These are phyloP conservation scores for Phytophthora citricola DNA, from an alignment of 352 stramenopile genomes.

Conservation along the genomic window DNA sequence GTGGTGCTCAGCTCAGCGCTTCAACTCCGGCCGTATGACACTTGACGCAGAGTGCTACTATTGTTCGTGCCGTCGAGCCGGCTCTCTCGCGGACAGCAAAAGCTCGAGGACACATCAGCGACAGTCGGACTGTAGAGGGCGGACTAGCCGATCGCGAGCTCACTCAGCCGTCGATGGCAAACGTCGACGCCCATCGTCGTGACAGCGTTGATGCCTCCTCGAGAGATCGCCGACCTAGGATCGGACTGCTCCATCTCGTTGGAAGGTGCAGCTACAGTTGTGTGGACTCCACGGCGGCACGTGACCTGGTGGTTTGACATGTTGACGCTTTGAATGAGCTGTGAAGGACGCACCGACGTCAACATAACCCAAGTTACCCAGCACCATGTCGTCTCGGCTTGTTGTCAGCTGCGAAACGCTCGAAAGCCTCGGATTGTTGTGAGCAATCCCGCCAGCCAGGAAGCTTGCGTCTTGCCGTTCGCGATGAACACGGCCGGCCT, in stretches of 20 bases:
- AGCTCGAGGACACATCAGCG: slow-evolving; percentile 19
- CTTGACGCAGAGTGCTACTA: slow-evolving; percentile 9
- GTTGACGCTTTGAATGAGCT: neutral
- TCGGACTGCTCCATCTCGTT: slow-evolving; percentile 4
- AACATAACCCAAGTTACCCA: neutral
- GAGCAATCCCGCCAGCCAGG: neutral
- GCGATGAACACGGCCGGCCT: slow-evolving; percentile 13
- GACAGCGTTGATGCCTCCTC: slow-evolving; percentile 16
- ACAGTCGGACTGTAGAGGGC: slow-evolving; percentile 13
- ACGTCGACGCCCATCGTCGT: slow-evolving; percentile 22
- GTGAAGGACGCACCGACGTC: neutral
- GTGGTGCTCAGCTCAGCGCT: slow-evolving; percentile 17
- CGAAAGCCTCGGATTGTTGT: neutral
- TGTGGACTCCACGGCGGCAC: neutral
- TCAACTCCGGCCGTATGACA: slow-evolving; percentile 28
- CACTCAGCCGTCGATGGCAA: neutral
- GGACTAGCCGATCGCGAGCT: slow-evolving; percentile 12
- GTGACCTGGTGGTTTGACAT: slow-evolving; percentile 13
- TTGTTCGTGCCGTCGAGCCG: slow-evolving; percentile 7
- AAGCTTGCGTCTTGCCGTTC: slow-evolving; percentile 27
- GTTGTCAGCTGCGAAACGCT: slow-evolving; percentile 7
- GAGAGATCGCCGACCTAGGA: neutral
- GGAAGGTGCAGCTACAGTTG: slow-evolving; percentile 8
- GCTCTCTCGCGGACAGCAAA: slow-evolving; percentile 26
- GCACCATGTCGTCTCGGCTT: neutral